phyloP scores from a whole-genome alignment of 2,329 filamentous ascomycete genomes.

The Aaosphaeria arxii region DNA sequence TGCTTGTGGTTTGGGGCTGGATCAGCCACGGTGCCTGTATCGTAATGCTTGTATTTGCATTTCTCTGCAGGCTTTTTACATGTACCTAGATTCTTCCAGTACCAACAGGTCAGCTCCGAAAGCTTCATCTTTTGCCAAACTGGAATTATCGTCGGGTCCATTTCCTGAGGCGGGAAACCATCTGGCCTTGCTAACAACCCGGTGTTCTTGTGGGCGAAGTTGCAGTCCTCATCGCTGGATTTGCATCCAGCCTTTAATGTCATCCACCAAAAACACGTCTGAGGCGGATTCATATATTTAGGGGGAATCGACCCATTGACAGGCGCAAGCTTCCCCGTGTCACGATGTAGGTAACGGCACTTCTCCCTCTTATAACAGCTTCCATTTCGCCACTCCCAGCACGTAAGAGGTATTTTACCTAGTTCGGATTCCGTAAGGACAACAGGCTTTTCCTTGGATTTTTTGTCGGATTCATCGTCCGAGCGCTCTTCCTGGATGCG shows the following conservation, averaged over 20 bases:
- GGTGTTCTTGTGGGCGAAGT: constrained; percentile 29
- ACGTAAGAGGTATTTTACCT: constrained; percentile 27
- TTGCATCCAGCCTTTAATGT: constrained; percentile 11
- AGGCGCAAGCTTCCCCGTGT: constrained; percentile 13
- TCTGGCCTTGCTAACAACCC: constrained; percentile 6
- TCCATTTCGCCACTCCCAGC: constrained; percentile 23
- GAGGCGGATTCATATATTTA: constrained; percentile 23
- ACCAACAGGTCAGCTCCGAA: neutral
- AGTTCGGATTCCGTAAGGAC: constrained; percentile 15
- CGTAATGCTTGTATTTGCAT: neutral
- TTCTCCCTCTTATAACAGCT: constrained; percentile 15
- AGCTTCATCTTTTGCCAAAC: too few relatives aligned
- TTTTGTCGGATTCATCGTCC: neutral
- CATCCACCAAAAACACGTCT: constrained; percentile 29
- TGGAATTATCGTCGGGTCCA: too few relatives aligned
- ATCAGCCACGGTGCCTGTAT: too few relatives aligned
- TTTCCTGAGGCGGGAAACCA: neutral
- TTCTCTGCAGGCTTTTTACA: neutral
- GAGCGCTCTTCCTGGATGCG: constrained; percentile 7
- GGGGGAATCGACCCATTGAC: constrained; percentile 14
- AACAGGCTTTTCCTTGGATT: constrained; percentile 1
- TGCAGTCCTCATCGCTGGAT: constrained; percentile 16
- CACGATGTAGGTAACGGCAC: constrained; percentile 27
- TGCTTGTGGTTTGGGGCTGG: too few relatives aligned
- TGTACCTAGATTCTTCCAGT: neutral